phyloP scores from a whole-genome alignment of 345 rosid species.

The Cardamine occulta region DNA sequence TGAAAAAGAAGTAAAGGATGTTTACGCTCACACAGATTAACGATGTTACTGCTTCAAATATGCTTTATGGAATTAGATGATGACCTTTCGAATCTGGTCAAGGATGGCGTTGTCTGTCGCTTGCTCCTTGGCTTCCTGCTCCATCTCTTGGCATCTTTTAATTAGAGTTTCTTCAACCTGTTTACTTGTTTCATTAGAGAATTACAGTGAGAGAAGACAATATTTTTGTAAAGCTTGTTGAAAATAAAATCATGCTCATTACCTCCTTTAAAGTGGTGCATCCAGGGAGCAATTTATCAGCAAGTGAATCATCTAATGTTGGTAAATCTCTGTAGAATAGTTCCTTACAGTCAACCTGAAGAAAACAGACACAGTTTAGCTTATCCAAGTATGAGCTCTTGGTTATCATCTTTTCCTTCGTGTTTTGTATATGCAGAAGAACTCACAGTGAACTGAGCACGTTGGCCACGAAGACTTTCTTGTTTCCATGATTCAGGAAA shows the following conservation, averaged over 20 bases:
- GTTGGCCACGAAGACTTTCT: slow-evolving; percentile 79
- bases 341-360: slow-evolving; percentile 86
- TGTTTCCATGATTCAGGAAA: slow-evolving; percentile 94
- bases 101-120: slow-evolving; percentile 95
- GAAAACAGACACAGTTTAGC: slow-evolving; percentile 5
- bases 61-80: background rate
- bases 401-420: background rate
- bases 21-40: slow-evolving; percentile 6
- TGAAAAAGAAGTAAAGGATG: slow-evolving; percentile 33
- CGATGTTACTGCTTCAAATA: slow-evolving; percentile 6
- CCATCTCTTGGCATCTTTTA: slow-evolving; percentile 77
- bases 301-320: slow-evolving; percentile 75
- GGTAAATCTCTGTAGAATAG: slow-evolving; percentile 84
- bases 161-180: slow-evolving; percentile 76
- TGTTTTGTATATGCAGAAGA: slow-evolving; percentile 16
- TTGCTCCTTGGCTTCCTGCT: slow-evolving; percentile 79
- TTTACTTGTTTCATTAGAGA: slow-evolving; percentile 33
- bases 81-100: slow-evolving; percentile 83
- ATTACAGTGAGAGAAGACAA: background rate
- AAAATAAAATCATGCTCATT: slow-evolving; percentile 15
- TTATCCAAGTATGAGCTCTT: slow-evolving; percentile 16
- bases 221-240: background rate
- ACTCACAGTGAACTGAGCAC: slow-evolving; percentile 89
- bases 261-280: slow-evolving; percentile 80
- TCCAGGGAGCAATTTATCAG: slow-evolving; percentile 84